phyloP scores from a whole-genome alignment of 2,329 filamentous ascomycete species.

The Fusarium longipes region DNA sequence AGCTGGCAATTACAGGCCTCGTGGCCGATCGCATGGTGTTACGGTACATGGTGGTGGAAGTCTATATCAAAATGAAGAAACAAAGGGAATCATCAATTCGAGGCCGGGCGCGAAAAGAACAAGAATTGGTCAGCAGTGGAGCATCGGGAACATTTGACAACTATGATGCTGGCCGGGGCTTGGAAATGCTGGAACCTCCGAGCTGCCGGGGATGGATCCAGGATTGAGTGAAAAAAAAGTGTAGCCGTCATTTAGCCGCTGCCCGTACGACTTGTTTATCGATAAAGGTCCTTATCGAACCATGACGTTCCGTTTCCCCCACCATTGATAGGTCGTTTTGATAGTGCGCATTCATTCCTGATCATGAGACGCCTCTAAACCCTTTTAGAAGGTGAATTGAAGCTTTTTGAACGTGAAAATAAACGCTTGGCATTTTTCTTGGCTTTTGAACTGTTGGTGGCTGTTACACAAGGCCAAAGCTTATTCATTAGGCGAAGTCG shows the following conservation, averaged over 20 bases:
- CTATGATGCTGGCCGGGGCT: conserved; percentile 16
- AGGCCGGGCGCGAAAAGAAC: conserved; percentile 9
- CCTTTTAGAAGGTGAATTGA: neutral
- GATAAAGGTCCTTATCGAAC: conserved; percentile 38
- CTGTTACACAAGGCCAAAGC: conserved; percentile 19
- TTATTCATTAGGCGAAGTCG: conserved; percentile 19
- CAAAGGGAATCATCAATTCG: conserved; percentile 6
- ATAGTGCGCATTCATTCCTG: conserved; percentile 21
- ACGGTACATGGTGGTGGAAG: conserved; percentile 61
- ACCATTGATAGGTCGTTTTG: conserved; percentile 4
- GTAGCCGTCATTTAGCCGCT: conserved; percentile 39
- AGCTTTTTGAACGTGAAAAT: neutral
- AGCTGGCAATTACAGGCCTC: conserved; percentile 56
- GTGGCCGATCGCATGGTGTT: conserved; percentile 61
- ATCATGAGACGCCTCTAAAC: conserved; percentile 17
- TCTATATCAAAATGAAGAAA: conserved; percentile 2
- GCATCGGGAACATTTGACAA: conserved; percentile 13
- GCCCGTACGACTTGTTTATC: neutral
- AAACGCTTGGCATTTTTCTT: conserved; percentile 6
- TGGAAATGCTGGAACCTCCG: conserved; percentile 21
- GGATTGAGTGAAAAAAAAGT: conserved; percentile 34
- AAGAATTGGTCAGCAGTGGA: conserved; percentile 44
- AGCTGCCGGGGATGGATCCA: conserved; percentile 6
- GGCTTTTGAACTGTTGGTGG: conserved; percentile 14
- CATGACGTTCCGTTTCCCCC: conserved; percentile 29